Percentiles rank a stretch among this genome's conserved stretches.
These are phyloP conservation scores for Penicilliopsis zonata DNA, from an alignment of 495 filamentous ascomycete species.

Conservation along the genomic window DNA sequence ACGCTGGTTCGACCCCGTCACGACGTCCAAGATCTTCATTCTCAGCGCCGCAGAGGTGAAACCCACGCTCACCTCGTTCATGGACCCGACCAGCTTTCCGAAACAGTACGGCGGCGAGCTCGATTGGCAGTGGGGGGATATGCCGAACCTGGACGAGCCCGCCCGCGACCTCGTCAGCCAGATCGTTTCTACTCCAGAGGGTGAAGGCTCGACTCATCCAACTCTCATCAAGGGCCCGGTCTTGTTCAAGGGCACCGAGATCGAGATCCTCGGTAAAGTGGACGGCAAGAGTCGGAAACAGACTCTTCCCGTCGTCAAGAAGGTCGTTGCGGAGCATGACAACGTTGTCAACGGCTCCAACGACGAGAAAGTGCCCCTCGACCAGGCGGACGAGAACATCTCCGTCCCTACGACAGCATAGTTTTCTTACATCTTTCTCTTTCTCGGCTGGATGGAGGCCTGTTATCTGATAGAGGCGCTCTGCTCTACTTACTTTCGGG, in stretches of 20 bases:
- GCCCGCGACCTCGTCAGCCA: conserved; percentile 33
- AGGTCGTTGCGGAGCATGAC: not conserved
- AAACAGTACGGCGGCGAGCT: conserved; percentile 76
- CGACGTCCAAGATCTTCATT: conserved; percentile 89
- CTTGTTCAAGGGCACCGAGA: conserved; percentile 24
- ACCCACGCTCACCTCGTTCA: conserved; percentile 62
- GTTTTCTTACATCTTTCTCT: too few species aligned
- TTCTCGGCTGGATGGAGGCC: too few species aligned
- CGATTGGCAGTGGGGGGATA: conserved; percentile 64
- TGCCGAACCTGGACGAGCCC: conserved; percentile 55
- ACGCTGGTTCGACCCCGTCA: conserved; percentile 89
- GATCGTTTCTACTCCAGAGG: conserved; percentile 16
- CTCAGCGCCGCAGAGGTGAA: conserved; percentile 56
- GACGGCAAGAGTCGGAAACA: conserved; percentile 25
- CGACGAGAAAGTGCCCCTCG: too few species aligned
- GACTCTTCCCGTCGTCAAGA: conserved; percentile 17
- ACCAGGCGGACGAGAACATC: too few species aligned
- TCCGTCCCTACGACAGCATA: too few species aligned
- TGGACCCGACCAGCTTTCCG: conserved; percentile 69
- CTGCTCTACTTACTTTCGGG: too few species aligned
- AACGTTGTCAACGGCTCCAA: not conserved
- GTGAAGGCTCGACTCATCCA: conserved; percentile 16
- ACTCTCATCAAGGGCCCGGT: conserved; percentile 28
- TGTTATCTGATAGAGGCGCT: too few species aligned
- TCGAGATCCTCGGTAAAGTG: conserved; percentile 28